Evolutionary conservation across 495 filamentous ascomycete genomes (phyloP).

Genomic region (Xanthoparmelia taractica): DNA sequence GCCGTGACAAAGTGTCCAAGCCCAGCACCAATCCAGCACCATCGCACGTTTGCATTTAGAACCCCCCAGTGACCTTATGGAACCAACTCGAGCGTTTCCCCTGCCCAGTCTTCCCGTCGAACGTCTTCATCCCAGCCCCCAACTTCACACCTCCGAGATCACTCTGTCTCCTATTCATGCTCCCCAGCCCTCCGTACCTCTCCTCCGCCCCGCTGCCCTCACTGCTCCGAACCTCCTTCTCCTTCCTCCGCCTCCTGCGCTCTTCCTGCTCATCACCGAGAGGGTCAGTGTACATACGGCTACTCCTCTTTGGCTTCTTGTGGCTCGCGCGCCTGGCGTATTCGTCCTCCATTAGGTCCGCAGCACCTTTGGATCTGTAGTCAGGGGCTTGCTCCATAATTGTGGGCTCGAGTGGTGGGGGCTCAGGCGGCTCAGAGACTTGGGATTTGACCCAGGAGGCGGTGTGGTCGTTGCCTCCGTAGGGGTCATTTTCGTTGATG

Average conservation of each 20-base stretch:
- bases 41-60: neutral
- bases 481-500: constrained; percentile 24
- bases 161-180: constrained; percentile 37
- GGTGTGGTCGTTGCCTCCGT: constrained; percentile 46
- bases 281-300: constrained; percentile 21
- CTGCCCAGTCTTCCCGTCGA: constrained; percentile 22
- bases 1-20: neutral
- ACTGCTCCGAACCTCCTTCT: constrained; percentile 32
- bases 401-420: constrained; percentile 48
- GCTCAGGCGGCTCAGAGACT: constrained; percentile 48
- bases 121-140: constrained; percentile 28
- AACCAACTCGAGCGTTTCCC: constrained; percentile 43
- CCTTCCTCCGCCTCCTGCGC: constrained; percentile 36
- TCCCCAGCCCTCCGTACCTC: constrained; percentile 35
- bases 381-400: constrained; percentile 46
- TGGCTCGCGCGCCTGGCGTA: constrained; percentile 24
- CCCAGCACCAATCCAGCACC: neutral
- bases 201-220: constrained; percentile 30
- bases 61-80: constrained; percentile 28
- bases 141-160: constrained; percentile 33
- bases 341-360: constrained; percentile 17
- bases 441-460: constrained; percentile 54
- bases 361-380: constrained; percentile 22
- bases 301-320: constrained; percentile 20
- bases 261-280: constrained; percentile 23